phyloP scores from a whole-genome alignment of 306 rosid genomes.

The Notholithocarpus densiflorus region DNA sequence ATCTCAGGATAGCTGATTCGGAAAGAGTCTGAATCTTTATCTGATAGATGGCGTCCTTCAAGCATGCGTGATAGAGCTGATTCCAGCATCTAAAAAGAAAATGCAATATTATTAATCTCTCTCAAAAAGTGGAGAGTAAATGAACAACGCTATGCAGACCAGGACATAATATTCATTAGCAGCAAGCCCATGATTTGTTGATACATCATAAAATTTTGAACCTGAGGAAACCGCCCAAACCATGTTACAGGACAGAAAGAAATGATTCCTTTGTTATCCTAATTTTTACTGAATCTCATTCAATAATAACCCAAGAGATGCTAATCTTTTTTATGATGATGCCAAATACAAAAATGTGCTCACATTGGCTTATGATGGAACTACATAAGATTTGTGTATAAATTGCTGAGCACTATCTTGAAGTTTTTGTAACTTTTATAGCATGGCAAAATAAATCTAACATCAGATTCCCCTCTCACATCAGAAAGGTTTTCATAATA shows the following conservation, averaged over 20 bases:
- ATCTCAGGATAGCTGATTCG: slow-evolving; percentile 42
- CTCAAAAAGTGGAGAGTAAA: background rate
- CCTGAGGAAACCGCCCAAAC: background rate
- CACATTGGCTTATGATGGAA: background rate
- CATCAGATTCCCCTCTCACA: background rate
- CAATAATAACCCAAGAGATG: background rate
- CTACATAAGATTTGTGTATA: background rate
- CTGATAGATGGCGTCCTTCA: slow-evolving; percentile 69
- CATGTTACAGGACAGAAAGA: background rate
- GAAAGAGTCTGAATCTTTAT: slow-evolving; percentile 42
- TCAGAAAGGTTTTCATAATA: background rate
- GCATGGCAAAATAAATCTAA: background rate
- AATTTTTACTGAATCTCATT: background rate
- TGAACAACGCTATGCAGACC: background rate
- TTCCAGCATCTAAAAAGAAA: slow-evolving; percentile 68
- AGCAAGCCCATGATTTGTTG: background rate
- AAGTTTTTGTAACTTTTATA: background rate
- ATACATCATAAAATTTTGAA: background rate
- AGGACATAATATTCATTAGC: background rate
- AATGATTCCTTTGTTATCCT: background rate
- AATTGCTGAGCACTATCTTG: background rate
- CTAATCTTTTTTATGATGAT: background rate
- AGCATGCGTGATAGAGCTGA: slow-evolving; percentile 75
- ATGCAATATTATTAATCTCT: background rate
- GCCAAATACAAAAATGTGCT: background rate